phyloP scores from a whole-genome alignment of 192 early-diverging fungal genomes.

The Entomortierella lignicola region DNA sequence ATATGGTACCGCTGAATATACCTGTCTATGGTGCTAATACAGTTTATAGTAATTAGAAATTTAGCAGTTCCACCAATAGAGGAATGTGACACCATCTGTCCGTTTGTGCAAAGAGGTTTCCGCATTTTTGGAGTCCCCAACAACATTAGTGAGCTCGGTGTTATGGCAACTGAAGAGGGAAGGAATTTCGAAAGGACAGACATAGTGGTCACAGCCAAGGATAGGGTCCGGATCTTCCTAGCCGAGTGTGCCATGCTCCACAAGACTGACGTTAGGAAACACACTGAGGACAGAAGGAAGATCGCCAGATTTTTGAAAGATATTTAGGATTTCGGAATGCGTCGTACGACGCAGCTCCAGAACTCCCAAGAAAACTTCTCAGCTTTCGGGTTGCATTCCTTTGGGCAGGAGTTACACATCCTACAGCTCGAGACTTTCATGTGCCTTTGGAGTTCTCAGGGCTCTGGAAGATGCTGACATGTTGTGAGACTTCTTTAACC shows the following conservation, averaged over 20 bases:
- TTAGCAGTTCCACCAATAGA: conserved; percentile 1
- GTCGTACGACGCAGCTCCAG: conserved; percentile 6
- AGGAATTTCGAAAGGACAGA: conserved; percentile 11
- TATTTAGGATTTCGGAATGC: conserved; percentile 21
- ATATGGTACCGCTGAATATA: too few relatives aligned
- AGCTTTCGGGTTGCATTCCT: conserved; percentile 26
- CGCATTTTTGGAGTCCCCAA: conserved; percentile 13
- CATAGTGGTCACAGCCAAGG: conserved; percentile 9
- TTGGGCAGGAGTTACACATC: conserved; percentile 2
- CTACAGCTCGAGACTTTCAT: conserved; percentile 16
- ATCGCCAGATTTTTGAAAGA: conserved; percentile 26
- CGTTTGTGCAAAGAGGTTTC: conserved; percentile 18
- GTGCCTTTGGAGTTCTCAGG: conserved; percentile 9
- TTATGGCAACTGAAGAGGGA: conserved; percentile 7
- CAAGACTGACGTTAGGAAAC: conserved; percentile 17
- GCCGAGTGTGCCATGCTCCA: conserved; percentile 22
- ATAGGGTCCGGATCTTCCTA: conserved; percentile 9
- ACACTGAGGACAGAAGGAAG: conserved; percentile 16
- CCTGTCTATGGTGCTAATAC: too few relatives aligned
- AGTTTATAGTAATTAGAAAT: neutral
- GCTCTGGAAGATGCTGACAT: neutral
- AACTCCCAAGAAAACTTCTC: conserved; percentile 12
- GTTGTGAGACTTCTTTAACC: neutral
- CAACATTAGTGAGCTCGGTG: conserved; percentile 24
- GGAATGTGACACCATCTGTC: conserved; percentile 19